Evolutionary conservation across 805 yeast species (phyloP), one percentile per base, ranked within the genome.

Genomic region (Zygosaccharomyces rouxii): DNA sequence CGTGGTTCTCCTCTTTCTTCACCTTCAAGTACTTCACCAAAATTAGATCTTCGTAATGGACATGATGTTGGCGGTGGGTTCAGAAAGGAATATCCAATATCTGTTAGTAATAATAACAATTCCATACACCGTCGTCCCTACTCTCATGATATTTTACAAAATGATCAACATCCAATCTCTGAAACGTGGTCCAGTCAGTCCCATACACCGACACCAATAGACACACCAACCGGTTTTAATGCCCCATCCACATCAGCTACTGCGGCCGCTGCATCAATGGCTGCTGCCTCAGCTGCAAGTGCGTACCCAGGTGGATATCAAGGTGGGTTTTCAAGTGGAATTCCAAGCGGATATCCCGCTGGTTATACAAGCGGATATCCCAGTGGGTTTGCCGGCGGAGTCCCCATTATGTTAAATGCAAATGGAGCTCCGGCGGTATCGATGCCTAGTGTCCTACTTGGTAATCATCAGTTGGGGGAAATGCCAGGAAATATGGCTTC

Each of bases 1-100:
- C 40, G 48, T 7, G 47, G 31, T 3, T 30, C 44, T 7, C 44
- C 49, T 1, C 18, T 30, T 29, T 49, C 52, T 22, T 39, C 49
- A 11, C 44, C 44, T n/a, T 41, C 44, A 5, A 41, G 37, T 13
- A 18, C 26, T 9, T 41, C 44, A 16, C 44, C 44, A 5, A 41
- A 29, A 5, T 7, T 28, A 23, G 44, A 41, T 6, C 10, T 41
- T n/a, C 44, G 35, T 10, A 35, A 41, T 9, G 26, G 44, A 9
- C 22, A 16, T 21, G 44, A 41, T 23, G 18, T 38, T 11, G 22
- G 28, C 7, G 30, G 42, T 38, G n/a, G 16, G 9, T 14, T 10
- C 3, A 41, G 19, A 11, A 41, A 29, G 18, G 44, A 41, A 19
- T 18, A 41, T 23, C 35, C 44, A 9, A 41, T 11, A 7, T 14